phyloP scores from a whole-genome alignment of 257 asterid genomes.

The Capsicum chinense region DNA sequence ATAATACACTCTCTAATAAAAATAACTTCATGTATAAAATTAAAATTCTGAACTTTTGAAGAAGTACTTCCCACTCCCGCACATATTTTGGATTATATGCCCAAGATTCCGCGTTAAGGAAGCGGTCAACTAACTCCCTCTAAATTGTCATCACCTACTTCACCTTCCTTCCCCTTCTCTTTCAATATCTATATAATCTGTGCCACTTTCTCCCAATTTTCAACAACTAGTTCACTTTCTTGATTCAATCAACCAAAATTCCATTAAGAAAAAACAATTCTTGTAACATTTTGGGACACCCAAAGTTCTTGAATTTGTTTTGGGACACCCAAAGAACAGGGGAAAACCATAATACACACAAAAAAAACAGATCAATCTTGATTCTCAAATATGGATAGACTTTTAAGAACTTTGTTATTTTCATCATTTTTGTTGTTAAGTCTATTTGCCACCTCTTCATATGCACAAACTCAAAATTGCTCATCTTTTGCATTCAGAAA shows the following conservation, averaged over 20 bases:
- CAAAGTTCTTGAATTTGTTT: background rate
- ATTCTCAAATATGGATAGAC: slow-evolving; percentile 38
- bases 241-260: background rate
- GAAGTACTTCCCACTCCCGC: too few species aligned
- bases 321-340: too few species aligned
- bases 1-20: too few species aligned
- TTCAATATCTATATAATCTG: slow-evolving; percentile 20
- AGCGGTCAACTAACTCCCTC: slow-evolving; percentile 31
- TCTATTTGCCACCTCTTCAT: slow-evolving; percentile 26
- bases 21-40: too few species aligned
- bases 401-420: slow-evolving; percentile 31
- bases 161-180: background rate
- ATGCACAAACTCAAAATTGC: slow-evolving; percentile 46
- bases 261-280: background rate
- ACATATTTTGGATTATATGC: background rate
- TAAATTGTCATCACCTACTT: background rate
- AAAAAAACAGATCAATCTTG: background rate
- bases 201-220: background rate
- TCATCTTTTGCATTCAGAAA: slow-evolving; percentile 37
- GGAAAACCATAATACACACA: background rate
- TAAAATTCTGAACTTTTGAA: too few species aligned
- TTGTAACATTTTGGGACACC: background rate
- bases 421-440: slow-evolving; percentile 31
- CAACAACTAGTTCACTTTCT: background rate
- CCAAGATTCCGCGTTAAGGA: slow-evolving; percentile 10